Base-by-base conservation (phyloP, 371 early-diverging fungal species). In the Haplosporangium sp. region DNA sequence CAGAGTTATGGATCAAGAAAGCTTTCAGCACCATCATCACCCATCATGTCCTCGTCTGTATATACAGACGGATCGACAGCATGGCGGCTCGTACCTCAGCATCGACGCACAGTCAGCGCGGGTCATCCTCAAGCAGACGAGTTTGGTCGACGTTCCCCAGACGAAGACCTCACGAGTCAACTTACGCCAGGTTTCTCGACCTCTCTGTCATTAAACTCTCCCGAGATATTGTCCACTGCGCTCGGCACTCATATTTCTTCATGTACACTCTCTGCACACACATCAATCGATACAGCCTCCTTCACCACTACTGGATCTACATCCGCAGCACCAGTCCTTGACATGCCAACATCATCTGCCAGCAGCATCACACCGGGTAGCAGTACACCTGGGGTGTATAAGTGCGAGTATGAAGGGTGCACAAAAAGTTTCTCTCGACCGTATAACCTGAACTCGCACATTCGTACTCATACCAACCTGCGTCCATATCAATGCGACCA, bases 361-460 rank as follows among this genome's bases (percentile, higher is more conserved):
- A 54, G 55, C 60, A 58, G 58, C 21, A 53, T 38, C 50, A 40
- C 46, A 29, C 29, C 29, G 29, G 29, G 29, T 29, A 29, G 29
- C 46, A 21, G 18, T 38, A 11, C 64, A 3, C 47, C 41, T 6
- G 72, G 65, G 2, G 47, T 68, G 14, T 81, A 73, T 68, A 77
- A 68, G 59, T 90, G 90, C 67, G 81, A 83, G 40, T 83, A 82
- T 59, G 87, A 86, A 6, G 90, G 86, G 3, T 93, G 94, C 69
- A 84, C 75, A 29, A 89, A 87, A 74, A 82, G 84, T 29, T 93
- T 93, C 67, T 86, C 91, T 18, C 85, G 92, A 21, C 87, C 85
- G 21, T 92, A 91, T 60, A 93, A 92, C 67, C 82, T 92, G n/a
- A 89, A 86, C 48, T 91, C 92, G 21, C 94, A 93, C 55, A 81